Percentiles rank a stretch among this genome's conserved stretches.
Evolutionary conservation across 1,139 yeast genomes (phyloP).

Genomic region (Wickerhamiella pararugosa): DNA sequence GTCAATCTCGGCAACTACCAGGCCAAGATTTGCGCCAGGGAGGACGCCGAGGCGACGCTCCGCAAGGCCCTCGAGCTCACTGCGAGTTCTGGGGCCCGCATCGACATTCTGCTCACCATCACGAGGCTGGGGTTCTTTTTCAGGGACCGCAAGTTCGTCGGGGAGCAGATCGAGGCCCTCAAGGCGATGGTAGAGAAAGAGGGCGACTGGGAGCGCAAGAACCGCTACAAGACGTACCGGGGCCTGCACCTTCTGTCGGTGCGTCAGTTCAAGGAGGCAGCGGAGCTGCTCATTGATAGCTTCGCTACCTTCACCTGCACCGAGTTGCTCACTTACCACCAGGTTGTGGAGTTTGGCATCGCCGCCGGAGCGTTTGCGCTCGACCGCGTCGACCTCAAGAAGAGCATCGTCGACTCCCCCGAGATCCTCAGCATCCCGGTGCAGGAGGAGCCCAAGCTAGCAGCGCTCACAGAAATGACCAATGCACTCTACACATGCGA

Average conservation of each 20-base stretch:
- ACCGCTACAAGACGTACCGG: slow-evolving; percentile 78
- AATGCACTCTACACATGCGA: slow-evolving; percentile 83
- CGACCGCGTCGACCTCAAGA: slow-evolving; percentile 71
- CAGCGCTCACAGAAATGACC: slow-evolving; percentile 66
- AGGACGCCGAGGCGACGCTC: slow-evolving; percentile 57
- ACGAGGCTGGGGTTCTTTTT: slow-evolving; percentile 80
- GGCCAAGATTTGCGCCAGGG: slow-evolving; percentile 66
- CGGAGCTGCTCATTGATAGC: slow-evolving; percentile 72
- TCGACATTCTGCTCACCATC: slow-evolving; percentile 69
- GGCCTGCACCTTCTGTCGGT: slow-evolving; percentile 78
- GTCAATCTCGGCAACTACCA: slow-evolving; percentile 77
- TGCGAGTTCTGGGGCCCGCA: slow-evolving; percentile 78
- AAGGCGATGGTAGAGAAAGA: slow-evolving; percentile 76
- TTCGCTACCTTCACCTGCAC: slow-evolving; percentile 94
- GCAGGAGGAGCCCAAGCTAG: slow-evolving; percentile 30
- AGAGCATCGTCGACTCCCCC: slow-evolving; percentile 81
- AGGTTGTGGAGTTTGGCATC: slow-evolving; percentile 77
- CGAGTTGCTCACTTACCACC: slow-evolving; percentile 79
- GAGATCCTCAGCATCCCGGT: slow-evolving; percentile 65
- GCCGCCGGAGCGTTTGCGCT: slow-evolving; percentile 73
- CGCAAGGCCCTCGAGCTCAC: slow-evolving; percentile 65
- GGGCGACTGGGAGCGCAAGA: slow-evolving; percentile 98
- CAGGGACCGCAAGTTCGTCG: slow-evolving; percentile 56
- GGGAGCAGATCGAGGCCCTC: slow-evolving; percentile 60
- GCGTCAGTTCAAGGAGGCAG: slow-evolving; percentile 73